Evolutionary conservation across 495 filamentous ascomycete species (phyloP).

Genomic region (Xylaria bambusicola): DNA sequence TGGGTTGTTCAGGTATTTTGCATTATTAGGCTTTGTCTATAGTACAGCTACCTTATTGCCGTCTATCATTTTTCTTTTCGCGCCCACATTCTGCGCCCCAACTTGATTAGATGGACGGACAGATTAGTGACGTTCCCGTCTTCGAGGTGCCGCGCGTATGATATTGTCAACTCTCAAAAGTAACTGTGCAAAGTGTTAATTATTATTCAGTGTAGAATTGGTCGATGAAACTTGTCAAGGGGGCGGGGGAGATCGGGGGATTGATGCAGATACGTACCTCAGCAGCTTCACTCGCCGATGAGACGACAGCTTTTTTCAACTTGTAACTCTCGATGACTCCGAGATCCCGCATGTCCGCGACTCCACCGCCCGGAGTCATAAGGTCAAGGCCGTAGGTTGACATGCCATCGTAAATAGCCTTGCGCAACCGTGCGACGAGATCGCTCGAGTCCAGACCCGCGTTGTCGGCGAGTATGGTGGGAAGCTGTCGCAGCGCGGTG

Average conservation of each 20-base stretch:
- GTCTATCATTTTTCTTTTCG: background rate
- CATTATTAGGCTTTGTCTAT: background rate
- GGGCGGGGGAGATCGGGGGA: background rate
- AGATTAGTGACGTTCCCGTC: conserved; percentile 58
- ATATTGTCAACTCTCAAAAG: conserved; percentile 86
- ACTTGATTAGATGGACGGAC: background rate
- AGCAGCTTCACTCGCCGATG: conserved; percentile 90
- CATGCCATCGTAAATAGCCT: conserved; percentile 92
- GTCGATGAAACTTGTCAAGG: background rate
- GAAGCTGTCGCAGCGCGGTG: conserved; percentile 84
- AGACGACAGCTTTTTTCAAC: conserved; percentile 94
- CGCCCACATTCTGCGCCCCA: background rate
- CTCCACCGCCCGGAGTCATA: conserved; percentile 84
- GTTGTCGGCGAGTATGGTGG: conserved; percentile 96
- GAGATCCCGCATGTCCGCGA: conserved; percentile 93
- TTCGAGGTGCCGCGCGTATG: conserved; percentile 75
- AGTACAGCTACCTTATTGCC: background rate
- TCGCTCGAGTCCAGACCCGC: conserved; percentile 94
- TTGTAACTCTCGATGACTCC: conserved; percentile 99
- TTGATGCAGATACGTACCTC: conserved; percentile 63
- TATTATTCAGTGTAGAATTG: background rate
- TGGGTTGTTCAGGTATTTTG: background rate
- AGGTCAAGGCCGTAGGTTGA: conserved; percentile 89
- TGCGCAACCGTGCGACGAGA: conserved; percentile 85
- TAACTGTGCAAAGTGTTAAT: conserved; percentile 50